Conservation (phyloP, 1,284 basidiomycete genomes). For the Austroboletus novae-zelandiae region DNA sequence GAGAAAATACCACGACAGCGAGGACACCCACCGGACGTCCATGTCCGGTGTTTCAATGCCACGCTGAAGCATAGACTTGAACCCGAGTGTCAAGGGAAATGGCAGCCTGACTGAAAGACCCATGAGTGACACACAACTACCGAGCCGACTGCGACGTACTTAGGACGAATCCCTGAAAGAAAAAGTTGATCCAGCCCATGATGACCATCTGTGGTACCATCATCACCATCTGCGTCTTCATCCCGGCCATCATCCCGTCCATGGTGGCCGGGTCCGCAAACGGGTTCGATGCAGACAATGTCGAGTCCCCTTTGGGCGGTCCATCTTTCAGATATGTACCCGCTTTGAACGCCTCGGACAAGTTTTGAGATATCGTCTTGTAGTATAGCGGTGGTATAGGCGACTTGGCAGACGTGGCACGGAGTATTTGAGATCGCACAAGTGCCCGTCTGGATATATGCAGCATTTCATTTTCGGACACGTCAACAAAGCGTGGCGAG, state of each 20-base stretch:
- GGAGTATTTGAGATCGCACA: conserved; percentile 78
- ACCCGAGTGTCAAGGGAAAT: conserved; percentile 94
- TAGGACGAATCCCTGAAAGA: conserved; percentile 97
- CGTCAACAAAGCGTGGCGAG: not conserved
- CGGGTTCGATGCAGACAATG: conserved; percentile 62
- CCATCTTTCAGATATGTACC: conserved; percentile 87
- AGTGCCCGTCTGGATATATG: conserved; percentile 70
- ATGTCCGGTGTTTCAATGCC: conserved; percentile 96
- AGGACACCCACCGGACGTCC: conserved; percentile 99
- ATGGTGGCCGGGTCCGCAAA: conserved; percentile 88
- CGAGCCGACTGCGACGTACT: conserved; percentile 58
- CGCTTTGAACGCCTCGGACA: conserved; percentile 67
- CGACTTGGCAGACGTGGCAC: conserved; percentile 75
- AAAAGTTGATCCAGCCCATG: conserved; percentile 99
- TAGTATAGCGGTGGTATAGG: conserved; percentile 77
- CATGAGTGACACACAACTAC: conserved; percentile 3
- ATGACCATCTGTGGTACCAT: conserved; percentile 98
- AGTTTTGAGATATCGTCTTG: conserved; percentile 69
- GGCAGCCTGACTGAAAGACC: conserved; percentile 81
- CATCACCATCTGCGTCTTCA: conserved; percentile 99
- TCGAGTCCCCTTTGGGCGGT: conserved; percentile 63
- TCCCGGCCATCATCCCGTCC: conserved; percentile 98
- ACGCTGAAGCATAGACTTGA: conserved; percentile 98
- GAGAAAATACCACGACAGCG: conserved; percentile 98
- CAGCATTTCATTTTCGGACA: not conserved